These are phyloP conservation scores for Patellifolia procumbens DNA, from an alignment of 179 eudicot species.

Conservation along the genomic window DNA sequence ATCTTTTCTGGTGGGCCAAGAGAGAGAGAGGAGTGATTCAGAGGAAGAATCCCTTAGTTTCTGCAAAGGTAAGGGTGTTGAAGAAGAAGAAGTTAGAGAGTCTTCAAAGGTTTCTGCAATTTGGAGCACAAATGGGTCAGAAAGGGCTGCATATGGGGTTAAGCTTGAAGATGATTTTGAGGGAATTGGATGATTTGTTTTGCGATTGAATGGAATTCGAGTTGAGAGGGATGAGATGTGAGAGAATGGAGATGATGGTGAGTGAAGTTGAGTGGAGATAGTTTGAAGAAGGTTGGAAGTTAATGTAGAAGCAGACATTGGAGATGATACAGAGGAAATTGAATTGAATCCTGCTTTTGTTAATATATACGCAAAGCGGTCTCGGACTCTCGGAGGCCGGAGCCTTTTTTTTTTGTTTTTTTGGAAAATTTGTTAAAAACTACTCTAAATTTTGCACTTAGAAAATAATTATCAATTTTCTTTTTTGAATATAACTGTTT, in stretches of 20 bases:
- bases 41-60: conserved; percentile 74
- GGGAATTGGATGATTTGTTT: conserved; percentile 21
- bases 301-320: conserved; percentile 55
- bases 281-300: conserved; percentile 30
- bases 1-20: conserved; percentile 88
- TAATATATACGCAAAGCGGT: too few relatives aligned
- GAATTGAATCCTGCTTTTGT: too few relatives aligned
- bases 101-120: conserved; percentile 95
- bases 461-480: too few relatives aligned
- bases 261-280: conserved; percentile 11
- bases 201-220: conserved; percentile 26
- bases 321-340: too few relatives aligned
- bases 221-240: conserved; percentile 7
- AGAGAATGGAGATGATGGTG: too few relatives aligned
- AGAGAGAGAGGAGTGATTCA: conserved; percentile 66
- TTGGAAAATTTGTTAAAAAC: too few relatives aligned
- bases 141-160: conserved; percentile 45
- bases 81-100: conserved; percentile 44
- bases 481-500: too few relatives aligned
- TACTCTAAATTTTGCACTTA: too few relatives aligned
- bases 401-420: too few relatives aligned
- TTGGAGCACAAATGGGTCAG: conserved; percentile 92
- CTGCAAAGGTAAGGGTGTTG: conserved; percentile 56
- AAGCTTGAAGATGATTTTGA: conserved; percentile 28
- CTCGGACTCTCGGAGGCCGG: too few relatives aligned